Evolutionary conservation across 352 stramenopile species (phyloP), one percentile per base, ranked within the genome.

Genomic region (Globisporangium ultimum): DNA sequence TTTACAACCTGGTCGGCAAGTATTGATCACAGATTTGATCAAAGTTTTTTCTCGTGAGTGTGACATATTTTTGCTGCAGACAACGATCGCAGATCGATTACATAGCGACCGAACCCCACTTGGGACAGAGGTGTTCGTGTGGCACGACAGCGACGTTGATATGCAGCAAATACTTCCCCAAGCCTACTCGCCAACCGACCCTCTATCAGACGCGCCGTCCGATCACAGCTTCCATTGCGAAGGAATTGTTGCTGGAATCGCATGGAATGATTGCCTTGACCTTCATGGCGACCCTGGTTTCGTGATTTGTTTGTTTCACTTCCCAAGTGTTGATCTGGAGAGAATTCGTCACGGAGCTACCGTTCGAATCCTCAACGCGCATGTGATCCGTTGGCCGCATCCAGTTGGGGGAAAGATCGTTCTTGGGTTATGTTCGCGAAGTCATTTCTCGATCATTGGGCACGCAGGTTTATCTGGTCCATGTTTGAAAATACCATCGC

Each of bases 1-100:
- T 65, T 52, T 89, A 3, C 61, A 42, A 13, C 74, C 72, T 11
- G 72, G 78, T 14, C 58, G 71, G 34, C 48, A 70, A 1, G 60
- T 87, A 20, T 48, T 90, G 5, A 1, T 89, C 14, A 86, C 83
- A 8, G 76, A 92, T 66, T 34, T 89, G 15, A 67, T 84, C 20
- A 90, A 89, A 52, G 72, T 92, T 0, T 74, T 74, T 53, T 86
- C 78, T 14, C 64, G 74, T 54, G 80, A 90, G 41, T 82, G 77
- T 58, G 68, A 68, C 0, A 66, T 84, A 46, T 86, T 88, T 59
- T 63, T 92, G 47, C 72, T 92, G 12, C 78, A 89, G 64, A 63
- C 68, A 22, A 77, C 70, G 18, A 38, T 47, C 28, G n/a, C 57
- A 17, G 11, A 41, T 9, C 13, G 14, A 13, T 15, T 38, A 57